Base-by-base conservation (phyloP, 2,329 filamentous ascomycete genomes). In the Trichoderma oligosporum region DNA sequence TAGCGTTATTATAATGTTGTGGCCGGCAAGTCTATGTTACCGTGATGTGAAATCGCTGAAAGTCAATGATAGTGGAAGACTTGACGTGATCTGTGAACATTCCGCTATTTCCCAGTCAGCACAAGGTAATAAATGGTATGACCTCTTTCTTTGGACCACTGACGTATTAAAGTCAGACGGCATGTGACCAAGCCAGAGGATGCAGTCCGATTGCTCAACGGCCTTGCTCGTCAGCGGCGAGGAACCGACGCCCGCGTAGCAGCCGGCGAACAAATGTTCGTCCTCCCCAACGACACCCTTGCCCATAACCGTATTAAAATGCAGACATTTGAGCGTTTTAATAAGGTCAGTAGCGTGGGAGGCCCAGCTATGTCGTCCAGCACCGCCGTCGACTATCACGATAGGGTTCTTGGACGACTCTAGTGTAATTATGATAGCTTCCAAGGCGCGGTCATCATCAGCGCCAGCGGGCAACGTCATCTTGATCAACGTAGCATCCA, bases 131-230 rank as follows among this genome's bases (percentile, higher is more conserved):
- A 25, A 27, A n/a, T n/a, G n/a, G n/a, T 12, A 11, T 18, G 22
- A 2, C 1, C 2, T 12, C 12, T 5, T 8, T 16, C 4, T 20
- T 7, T 16, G n/a, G 14, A 4, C n/a, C 8, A 52, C 48, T 22
- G 1, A 52, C 48, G 48, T 52, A 1, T 52, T 52, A 22, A 52
- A 52, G 29, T 52, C 48, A 0, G 48, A 29, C 3, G 48, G 48
- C 36, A 52, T 31, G n/a, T 54, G 57, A 2, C 60, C 61, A 25
- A 62, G 44, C 60, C 61, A 58, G 7, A 63, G 56, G 7, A 63
- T 44, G 27, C 51, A 59, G 42, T 63, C 60, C 16, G 61, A 54
- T 1, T 31, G 7, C 39, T 61, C 57, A 12, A 61, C 57, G 4
- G 27, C 16, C 22, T 16, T 38, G 39, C 20, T 41, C 3, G 41